Base-by-base conservation (phyloP, 1,284 basidiomycete species). In the Ceratobasidium sp. region DNA sequence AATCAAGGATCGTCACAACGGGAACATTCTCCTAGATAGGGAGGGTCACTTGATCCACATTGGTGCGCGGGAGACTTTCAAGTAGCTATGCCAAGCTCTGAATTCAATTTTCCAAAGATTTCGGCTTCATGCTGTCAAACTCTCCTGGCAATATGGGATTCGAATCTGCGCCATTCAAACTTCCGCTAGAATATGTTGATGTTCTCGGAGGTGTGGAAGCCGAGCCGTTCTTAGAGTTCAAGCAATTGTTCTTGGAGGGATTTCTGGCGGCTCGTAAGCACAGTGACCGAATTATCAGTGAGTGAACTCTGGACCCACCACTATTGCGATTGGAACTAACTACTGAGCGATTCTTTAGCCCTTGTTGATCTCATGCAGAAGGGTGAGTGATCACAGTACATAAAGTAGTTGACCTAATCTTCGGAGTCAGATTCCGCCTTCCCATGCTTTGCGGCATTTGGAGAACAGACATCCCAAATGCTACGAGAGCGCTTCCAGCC, bases 1-100 rank as follows among this genome's bases (percentile, higher is more conserved):
- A 83, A 93, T 99, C 82, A 99, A 99, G 82, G 97, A 99, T 81
- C 88, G 97, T 28, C 97, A 99, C 80, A 99, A 99, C 78, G 97
- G 97, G 57, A 99, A 99, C 80, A 99, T 99, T 73, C 87, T 99
- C 3, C 84, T 99, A 45, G 97, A 99, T 80, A 88, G 94, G 65
- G 93, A 97, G 59, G 97, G 97, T 0, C 96, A 97, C 77, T 84
- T 97, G 18, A 89, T 97, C 73, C 94, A 80, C 36, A 75, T 76
- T 21, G 75, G 73, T 60, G 3, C 43, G 65, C 21, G 4, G 32
- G 9, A 41, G 16, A 12, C 41, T 34, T 28, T 80, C 14, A n/a
- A 9, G 23, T 30, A 36, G 16, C 28, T 26, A 41, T 8, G 21
- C 43, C 14, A 18, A 50, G 30, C 32, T 52, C n/a, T 23, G 32